Evolutionary conservation across 164 flowering plant species (phyloP), one percentile per base, ranked within the genome.

Genomic region (Vitis cinerea): DNA sequence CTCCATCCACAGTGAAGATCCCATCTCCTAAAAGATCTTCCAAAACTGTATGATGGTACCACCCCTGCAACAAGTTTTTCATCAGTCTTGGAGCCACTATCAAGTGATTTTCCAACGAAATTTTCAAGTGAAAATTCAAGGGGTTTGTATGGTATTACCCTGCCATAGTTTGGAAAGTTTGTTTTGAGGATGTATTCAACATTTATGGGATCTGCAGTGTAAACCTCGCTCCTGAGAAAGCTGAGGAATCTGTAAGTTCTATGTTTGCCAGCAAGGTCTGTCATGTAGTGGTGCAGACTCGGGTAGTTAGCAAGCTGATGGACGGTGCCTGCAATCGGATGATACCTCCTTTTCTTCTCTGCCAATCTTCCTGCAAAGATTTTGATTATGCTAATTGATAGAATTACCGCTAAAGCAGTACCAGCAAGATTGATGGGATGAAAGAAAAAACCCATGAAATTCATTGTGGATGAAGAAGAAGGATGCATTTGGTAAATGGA

Each of bases 1-100:
- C 90, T 11, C 90, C 92, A 60, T 88, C 90, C 8, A 88, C 90
- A 0, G 88, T 59, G 71, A 88, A 88, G 50, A 88, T 86, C n/a
- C 92, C 91, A 77, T 87, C 86, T n/a, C 91, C 89, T 0, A 85
- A 65, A 14, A 87, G 78, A 72, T 80, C 91, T 12, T 30, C 82
- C 53, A 85, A 56, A 37, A 67, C 71, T 64, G 10, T 47, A 59
- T 84, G 82, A 65, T 83, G 84, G 19, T 83, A 44, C 64, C 13
- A 60, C 3, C 86, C 88, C 88, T 83, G 82, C 69, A 61, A 48
- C 50, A 60, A 50, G 16, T 31, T 50, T 65, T 59, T 16, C 12
- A 61, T 54, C 12, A 23, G 11, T 29, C 50, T 59, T 13, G 4
- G 57, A 69, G 44, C 44, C 44, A 31, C 7, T 31, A 31, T 31